phyloP scores from a whole-genome alignment of 768 basidiomycete genomes.

The Lyophyllum semitale region DNA sequence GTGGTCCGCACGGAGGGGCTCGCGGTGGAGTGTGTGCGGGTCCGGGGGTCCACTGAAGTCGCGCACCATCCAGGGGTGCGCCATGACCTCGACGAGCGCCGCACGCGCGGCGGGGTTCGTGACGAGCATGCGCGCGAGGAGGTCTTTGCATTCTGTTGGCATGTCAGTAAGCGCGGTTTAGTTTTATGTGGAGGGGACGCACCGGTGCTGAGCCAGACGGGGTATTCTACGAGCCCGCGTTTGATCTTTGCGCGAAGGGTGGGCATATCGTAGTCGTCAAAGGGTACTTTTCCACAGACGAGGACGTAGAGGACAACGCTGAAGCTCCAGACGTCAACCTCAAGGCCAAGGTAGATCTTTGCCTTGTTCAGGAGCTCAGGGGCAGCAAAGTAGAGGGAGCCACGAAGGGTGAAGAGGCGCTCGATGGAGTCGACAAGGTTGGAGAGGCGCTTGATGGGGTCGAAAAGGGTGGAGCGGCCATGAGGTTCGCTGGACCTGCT shows the following conservation, averaged over 20 bases:
- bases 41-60: slow-evolving; percentile 82
- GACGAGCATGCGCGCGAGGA: slow-evolving; percentile 94
- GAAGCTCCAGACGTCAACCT: slow-evolving; percentile 99
- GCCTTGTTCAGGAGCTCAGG: slow-evolving; percentile 98
- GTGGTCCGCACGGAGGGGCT: slow-evolving; percentile 87
- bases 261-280: slow-evolving; percentile 99
- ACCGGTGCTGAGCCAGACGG: slow-evolving; percentile 95
- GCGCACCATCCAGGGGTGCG: slow-evolving; percentile 91
- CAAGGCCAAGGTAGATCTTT: slow-evolving; percentile 94
- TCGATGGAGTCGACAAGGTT: slow-evolving; percentile 85
- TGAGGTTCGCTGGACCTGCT: too few relatives aligned
- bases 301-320: slow-evolving; percentile 97
- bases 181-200: slow-evolving; percentile 28
- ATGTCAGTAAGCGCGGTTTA: slow-evolving; percentile 10
- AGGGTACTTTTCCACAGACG: slow-evolving; percentile 98
- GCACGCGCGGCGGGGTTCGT: slow-evolving; percentile 89
- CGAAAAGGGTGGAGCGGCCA: slow-evolving; percentile 48
- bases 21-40: slow-evolving; percentile 83
- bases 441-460: slow-evolving; percentile 97
- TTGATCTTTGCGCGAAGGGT: slow-evolving; percentile 99
- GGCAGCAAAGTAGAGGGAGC: slow-evolving; percentile 97
- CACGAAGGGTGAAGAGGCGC: slow-evolving; percentile 94
- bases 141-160: slow-evolving; percentile 86
- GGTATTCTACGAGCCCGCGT: slow-evolving; percentile 94
- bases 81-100: slow-evolving; percentile 79